Evolutionary conservation across 352 stramenopile species (phyloP), one percentile per base, ranked within the genome.

Genomic region (Pythium dissimile): DNA sequence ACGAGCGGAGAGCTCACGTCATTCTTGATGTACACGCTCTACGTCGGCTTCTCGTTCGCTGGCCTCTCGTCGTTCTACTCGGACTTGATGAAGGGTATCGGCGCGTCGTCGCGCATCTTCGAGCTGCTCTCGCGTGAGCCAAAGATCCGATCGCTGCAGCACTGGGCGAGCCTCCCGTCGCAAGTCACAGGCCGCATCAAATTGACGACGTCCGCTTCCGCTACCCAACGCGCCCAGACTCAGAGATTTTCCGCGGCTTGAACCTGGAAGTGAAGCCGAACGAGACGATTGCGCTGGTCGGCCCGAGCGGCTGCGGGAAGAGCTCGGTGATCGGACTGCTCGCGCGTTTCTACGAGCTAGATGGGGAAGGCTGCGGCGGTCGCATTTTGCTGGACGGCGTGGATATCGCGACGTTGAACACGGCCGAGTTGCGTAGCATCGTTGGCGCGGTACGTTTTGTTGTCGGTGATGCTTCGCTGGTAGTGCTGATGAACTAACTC

Each of bases 11-110:
- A 93, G 27, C 80, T 98, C 27, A 97, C 90, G 18, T 94, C 91
- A 1, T 98, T 98, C 72, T 64, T 98, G 53, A 80, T 97, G 54
- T 98, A 98, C 67, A 92, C 92, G 18, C 75, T 98, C 32, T 94
- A 96, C 42, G 92, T 98, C 16, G 91, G 89, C 7, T 85, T 87
- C 52, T 89, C 76, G 10, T 86, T 98, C 31, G 88, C 80, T n/a
- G 81, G 83, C 16, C 62, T 98, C 35, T 97, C 88, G 11, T 91
- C 83, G 7, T 96, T 97, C 26, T 98, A 98, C 67, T 86, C 88
- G n/a, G 80, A 88, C 58, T 37, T 83, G 43, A 96, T 97, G 72
- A 96, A 96, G 61, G 88, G 87, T 12, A 82, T 97, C 16, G 91
- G 90, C 37, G 89, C 93, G 2, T 93, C 87, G 4, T 72, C 79